Percentiles rank a stretch among this genome's conserved stretches.
Conservation (phyloP, 2,329 filamentous ascomycete species). For the Fusarium equiseti region DNA sequence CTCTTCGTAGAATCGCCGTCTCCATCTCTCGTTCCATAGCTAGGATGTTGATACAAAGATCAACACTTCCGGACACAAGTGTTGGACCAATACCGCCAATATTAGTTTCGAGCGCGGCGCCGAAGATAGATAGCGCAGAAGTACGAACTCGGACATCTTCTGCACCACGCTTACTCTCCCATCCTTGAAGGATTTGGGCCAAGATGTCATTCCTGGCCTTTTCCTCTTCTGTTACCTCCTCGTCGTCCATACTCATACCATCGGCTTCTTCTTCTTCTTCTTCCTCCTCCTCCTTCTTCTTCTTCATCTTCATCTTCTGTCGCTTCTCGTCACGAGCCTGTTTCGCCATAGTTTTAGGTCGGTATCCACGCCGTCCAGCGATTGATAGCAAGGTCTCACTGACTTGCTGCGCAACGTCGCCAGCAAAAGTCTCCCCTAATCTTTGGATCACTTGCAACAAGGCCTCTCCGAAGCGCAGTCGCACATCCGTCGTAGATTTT, state of each 20-base stretch:
- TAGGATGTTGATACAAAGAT: conserved; percentile 72
- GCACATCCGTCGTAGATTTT: conserved; percentile 68
- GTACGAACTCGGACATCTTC: conserved; percentile 78
- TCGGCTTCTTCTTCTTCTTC: conserved; percentile 62
- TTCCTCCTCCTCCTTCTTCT: conserved; percentile 58
- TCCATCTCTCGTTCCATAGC: conserved; percentile 70
- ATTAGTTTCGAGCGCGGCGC: conserved; percentile 70
- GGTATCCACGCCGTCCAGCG: conserved; percentile 71
- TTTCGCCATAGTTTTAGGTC: conserved; percentile 69
- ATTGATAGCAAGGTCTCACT: conserved; percentile 71
- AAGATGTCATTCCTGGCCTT: conserved; percentile 63
- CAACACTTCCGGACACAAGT: conserved; percentile 68
- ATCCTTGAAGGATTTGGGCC: conserved; percentile 72
- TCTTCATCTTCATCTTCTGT: conserved; percentile 61
- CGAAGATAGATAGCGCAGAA: conserved; percentile 76
- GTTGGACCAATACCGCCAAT: conserved; percentile 66
- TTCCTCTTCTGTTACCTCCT: conserved; percentile 59
- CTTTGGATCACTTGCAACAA: conserved; percentile 73
- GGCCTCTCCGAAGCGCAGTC: conserved; percentile 77
- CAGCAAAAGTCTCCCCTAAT: conserved; percentile 67
- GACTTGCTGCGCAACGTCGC: conserved; percentile 64
- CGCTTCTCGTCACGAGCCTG: conserved; percentile 65
- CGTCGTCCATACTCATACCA: conserved; percentile 61
- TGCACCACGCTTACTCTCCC: conserved; percentile 73
- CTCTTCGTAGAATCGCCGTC: conserved; percentile 73